Evolutionary conservation across 306 rosid genomes (phyloP), one percentile per base, ranked within the genome.

Genomic region (Herpetospermum pedunculosum): DNA sequence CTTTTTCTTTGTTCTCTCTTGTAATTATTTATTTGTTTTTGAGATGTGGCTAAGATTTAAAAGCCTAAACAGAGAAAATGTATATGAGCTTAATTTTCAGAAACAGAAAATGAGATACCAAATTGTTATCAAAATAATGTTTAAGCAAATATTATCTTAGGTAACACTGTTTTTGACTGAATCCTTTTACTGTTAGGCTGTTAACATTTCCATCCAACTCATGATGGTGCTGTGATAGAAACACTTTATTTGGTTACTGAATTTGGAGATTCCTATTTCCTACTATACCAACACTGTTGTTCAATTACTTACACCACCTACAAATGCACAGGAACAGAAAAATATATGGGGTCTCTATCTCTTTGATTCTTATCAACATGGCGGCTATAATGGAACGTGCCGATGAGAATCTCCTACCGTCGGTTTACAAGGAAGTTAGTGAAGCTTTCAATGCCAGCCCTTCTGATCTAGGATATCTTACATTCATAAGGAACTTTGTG

Each of bases 331-430:
- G 78, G 78, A 60, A 48, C 67, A 43, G 5, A 19, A 59, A 28
- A 29, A 44, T 75, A 19, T 59, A 41, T 75, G 78, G 78, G 50
- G 57, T 75, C 14, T 75, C 78, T 28, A 34, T 75, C 46, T 75
- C 78, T 38, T 29, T 75, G 48, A 43, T 75, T 43, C 78, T 75
- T 8, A 59, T 75, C 55, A 94, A 94, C 87, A 55, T 94, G 76
- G 97, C 97, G 19, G 92, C 99, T 67, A 88, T 94, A 64, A 91
- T 94, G 99, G 97, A 91, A 82, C 87, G 95, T 0, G 97, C 99
- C 0, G 99, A 94, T 30, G 99, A 91, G 67, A 94, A 94, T 80
- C 96, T 94, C 70, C 99, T 91, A 67, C 99, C 99, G 19, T 77
- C 99, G 5, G 99, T 94, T 28, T 94, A 91, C 87, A 94, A 91